Percentiles rank a stretch among this genome's conserved stretches.
Conservation (phyloP, 1,139 yeast species). For the Magnusiomyces suaveolens region DNA sequence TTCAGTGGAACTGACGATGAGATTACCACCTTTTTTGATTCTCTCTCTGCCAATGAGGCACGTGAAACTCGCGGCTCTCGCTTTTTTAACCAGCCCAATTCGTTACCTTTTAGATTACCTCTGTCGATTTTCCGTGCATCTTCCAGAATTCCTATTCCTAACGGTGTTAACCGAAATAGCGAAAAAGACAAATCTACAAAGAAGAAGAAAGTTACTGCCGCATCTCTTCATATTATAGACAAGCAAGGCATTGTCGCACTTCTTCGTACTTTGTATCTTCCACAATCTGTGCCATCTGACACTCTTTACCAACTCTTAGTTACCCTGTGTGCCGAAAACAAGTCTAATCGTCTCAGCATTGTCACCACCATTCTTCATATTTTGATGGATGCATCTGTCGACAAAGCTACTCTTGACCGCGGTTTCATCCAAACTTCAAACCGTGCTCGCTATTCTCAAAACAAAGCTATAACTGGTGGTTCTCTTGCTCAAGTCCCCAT, state of each 20-base stretch:
- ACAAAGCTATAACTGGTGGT: constrained; percentile 20
- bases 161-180: constrained; percentile 5
- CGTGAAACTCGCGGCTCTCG: constrained; percentile 23
- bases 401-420: constrained; percentile 52
- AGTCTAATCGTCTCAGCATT: constrained; percentile 72
- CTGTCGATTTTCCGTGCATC: background rate
- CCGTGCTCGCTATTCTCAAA: constrained; percentile 28
- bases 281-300: constrained; percentile 58
- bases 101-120: constrained; percentile 8
- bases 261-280: constrained; percentile 61
- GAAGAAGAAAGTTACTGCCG: constrained; percentile 22
- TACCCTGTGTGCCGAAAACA: constrained; percentile 55
- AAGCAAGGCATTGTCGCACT: constrained; percentile 67
- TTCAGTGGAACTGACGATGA: constrained; percentile 32
- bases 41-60: constrained; percentile 30
- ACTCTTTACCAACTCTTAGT: constrained; percentile 57
- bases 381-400: constrained; percentile 62
- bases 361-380: constrained; percentile 59
- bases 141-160: background rate
- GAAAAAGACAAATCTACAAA: constrained; percentile 12
- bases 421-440: constrained; percentile 49
- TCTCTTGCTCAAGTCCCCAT: constrained; percentile 14
- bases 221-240: constrained; percentile 53
- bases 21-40: constrained; percentile 27
- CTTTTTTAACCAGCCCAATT: constrained; percentile 15